Evolutionary conservation across 306 rosid species (phyloP).

Genomic region (Delonix regia): DNA sequence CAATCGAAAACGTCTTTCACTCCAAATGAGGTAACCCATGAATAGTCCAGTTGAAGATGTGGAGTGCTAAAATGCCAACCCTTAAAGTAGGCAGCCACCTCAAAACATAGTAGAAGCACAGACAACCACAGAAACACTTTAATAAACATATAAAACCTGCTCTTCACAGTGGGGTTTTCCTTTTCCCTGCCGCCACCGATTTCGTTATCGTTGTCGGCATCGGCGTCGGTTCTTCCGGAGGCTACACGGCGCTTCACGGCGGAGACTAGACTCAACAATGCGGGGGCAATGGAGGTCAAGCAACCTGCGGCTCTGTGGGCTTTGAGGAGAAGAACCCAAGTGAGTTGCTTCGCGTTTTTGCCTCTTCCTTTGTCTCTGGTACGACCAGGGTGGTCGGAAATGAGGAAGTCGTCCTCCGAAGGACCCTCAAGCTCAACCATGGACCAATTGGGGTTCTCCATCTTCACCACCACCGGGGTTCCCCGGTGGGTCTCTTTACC

Average conservation of each 20-base stretch:
- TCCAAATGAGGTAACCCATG: slow-evolving; percentile 54
- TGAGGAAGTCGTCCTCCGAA: slow-evolving; percentile 69
- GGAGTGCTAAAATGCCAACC: slow-evolving; percentile 80
- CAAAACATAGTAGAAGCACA: slow-evolving; percentile 58
- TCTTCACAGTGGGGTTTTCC: slow-evolving; percentile 55
- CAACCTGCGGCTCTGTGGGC: slow-evolving; percentile 94
- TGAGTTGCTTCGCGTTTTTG: slow-evolving; percentile 85
- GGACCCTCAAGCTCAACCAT: slow-evolving; percentile 93
- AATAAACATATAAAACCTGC: slow-evolving; percentile 67
- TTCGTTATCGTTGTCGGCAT: slow-evolving; percentile 40
- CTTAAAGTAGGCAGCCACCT: slow-evolving; percentile 66
- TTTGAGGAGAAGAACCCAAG: slow-evolving; percentile 93
- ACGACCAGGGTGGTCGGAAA: slow-evolving; percentile 42
- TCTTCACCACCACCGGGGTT: slow-evolving; percentile 92
- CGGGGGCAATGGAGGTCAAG: slow-evolving; percentile 69
- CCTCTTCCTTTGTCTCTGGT: slow-evolving; percentile 57
- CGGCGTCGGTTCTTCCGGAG: slow-evolving; percentile 72
- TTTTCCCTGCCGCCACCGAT: slow-evolving; percentile 44
- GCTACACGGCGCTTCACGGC: slow-evolving; percentile 71
- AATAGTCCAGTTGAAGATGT: slow-evolving; percentile 46
- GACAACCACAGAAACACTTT: slow-evolving; percentile 68
- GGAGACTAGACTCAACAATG: slow-evolving; percentile 57
- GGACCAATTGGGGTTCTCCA: slow-evolving; percentile 97
- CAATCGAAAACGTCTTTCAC: slow-evolving; percentile 63
- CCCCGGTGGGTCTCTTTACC: slow-evolving; percentile 70